Evolutionary conservation across 2,329 filamentous ascomycete species (phyloP).

Genomic region (Cordyceps fumosorosea): DNA sequence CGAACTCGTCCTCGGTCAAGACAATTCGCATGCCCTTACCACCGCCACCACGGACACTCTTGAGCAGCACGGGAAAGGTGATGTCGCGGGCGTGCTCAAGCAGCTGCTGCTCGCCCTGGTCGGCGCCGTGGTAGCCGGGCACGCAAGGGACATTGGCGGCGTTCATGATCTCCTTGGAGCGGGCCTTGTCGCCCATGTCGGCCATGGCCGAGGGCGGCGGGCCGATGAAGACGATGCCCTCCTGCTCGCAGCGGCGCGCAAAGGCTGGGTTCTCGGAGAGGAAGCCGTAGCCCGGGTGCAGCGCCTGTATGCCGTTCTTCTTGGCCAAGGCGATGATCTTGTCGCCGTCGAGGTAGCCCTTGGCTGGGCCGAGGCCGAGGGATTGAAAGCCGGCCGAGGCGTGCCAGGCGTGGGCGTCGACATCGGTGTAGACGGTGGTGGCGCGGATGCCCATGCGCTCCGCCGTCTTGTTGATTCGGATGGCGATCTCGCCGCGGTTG

Average conservation of each 20-base stretch:
- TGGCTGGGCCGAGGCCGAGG: constrained; percentile 73
- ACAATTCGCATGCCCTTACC: constrained; percentile 83
- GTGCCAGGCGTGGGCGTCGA: constrained; percentile 82
- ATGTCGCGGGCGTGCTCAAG: constrained; percentile 65
- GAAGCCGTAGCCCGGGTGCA: constrained; percentile 96
- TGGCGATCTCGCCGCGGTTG: constrained; percentile 92
- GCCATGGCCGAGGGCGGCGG: constrained; percentile 75
- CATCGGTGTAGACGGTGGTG: constrained; percentile 91
- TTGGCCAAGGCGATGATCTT: constrained; percentile 86
- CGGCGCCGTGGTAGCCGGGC: constrained; percentile 84
- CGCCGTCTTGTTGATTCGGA: constrained; percentile 87
- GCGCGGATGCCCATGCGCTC: constrained; percentile 83
- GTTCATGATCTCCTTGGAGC: constrained; percentile 95
- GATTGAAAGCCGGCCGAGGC: constrained; percentile 77
- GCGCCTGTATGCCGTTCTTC: constrained; percentile 76
- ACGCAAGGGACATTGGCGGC: constrained; percentile 93
- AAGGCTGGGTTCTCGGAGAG: constrained; percentile 91
- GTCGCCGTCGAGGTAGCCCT: constrained; percentile 88
- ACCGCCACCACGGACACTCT: constrained; percentile 74
- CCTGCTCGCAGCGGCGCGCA: constrained; percentile 79
- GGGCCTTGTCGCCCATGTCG: constrained; percentile 90
- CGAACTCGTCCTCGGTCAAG: constrained; percentile 59
- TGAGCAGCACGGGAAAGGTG: constrained; percentile 65
- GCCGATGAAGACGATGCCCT: constrained; percentile 89
- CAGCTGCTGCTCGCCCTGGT: constrained; percentile 62